Evolutionary conservation across 2,329 filamentous ascomycete genomes (phyloP).

Genomic region (Fusarium sp.): DNA sequence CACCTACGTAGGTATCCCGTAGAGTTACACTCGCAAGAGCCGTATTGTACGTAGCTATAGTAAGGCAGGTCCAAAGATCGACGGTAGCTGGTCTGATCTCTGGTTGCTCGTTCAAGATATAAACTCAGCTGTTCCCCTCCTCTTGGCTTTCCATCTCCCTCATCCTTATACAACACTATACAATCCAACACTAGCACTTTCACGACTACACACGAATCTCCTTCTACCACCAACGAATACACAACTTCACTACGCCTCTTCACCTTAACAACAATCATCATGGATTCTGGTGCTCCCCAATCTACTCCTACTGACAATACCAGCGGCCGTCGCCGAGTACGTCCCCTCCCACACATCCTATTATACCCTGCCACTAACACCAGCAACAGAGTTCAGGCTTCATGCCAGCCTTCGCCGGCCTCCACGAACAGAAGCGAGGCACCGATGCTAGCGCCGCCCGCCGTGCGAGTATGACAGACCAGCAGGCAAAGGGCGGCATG

Average conservation of each 20-base stretch:
- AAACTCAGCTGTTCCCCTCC: conserved; percentile 24
- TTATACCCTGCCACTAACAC: neutral
- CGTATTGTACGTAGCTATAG: too few species aligned
- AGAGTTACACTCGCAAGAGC: conserved; percentile 20
- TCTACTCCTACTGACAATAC: conserved; percentile 32
- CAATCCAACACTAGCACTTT: neutral
- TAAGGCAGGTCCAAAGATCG: conserved; percentile 18
- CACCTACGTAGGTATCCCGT: neutral
- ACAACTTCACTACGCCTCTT: neutral
- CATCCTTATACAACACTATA: neutral
- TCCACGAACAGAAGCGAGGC: conserved; percentile 65
- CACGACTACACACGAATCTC: neutral
- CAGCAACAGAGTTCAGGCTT: conserved; percentile 59
- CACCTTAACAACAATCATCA: conserved; percentile 32
- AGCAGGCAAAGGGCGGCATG: conserved; percentile 62
- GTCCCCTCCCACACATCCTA: neutral
- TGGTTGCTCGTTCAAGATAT: conserved; percentile 23
- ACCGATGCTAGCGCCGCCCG: conserved; percentile 60
- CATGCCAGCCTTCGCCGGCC: conserved; percentile 62
- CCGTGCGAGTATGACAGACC: conserved; percentile 67
- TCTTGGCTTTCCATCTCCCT: neutral
- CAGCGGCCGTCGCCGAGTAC: conserved; percentile 50
- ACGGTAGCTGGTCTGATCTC: conserved; percentile 28
- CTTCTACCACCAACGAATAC: conserved; percentile 1
- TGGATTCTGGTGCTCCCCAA: conserved; percentile 50